Conservation (phyloP, 495 filamentous ascomycete species). For the Daldinia bambusicola region DNA sequence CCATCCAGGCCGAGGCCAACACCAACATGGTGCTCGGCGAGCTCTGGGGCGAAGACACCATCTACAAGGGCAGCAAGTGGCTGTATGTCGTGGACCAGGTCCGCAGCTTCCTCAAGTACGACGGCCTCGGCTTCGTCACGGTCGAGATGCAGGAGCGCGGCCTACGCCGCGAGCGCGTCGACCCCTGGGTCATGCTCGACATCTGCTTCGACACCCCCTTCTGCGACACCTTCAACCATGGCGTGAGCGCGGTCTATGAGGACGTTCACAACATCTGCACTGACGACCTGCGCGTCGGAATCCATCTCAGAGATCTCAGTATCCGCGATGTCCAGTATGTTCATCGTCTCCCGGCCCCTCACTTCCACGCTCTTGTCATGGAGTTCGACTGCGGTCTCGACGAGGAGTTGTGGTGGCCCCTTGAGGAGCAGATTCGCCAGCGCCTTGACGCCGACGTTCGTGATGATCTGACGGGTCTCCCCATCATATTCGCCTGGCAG, state of each 20-base stretch:
- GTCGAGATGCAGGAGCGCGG: constrained; percentile 16
- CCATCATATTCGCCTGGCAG: constrained; percentile 1
- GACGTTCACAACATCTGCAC: background rate
- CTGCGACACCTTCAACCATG: constrained; percentile 5
- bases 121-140: background rate
- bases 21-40: constrained; percentile 1
- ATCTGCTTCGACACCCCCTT: background rate
- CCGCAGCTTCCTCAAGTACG: background rate
- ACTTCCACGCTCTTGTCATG: background rate
- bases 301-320: background rate
- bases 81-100: constrained; percentile 13
- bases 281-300: background rate
- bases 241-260: background rate
- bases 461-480: background rate
- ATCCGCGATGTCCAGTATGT: constrained; percentile 8
- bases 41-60: constrained; percentile 2
- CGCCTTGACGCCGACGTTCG: background rate
- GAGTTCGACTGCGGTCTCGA: constrained; percentile 7
- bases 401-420: constrained; percentile 1
- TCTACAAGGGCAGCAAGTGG: constrained; percentile 15
- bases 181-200: background rate
- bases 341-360: background rate
- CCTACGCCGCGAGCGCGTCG: background rate
- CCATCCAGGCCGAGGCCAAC: background rate
- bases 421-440: background rate